Evolutionary conservation across 768 basidiomycete species (phyloP).

Genomic region (Exsudoporus frostii): DNA sequence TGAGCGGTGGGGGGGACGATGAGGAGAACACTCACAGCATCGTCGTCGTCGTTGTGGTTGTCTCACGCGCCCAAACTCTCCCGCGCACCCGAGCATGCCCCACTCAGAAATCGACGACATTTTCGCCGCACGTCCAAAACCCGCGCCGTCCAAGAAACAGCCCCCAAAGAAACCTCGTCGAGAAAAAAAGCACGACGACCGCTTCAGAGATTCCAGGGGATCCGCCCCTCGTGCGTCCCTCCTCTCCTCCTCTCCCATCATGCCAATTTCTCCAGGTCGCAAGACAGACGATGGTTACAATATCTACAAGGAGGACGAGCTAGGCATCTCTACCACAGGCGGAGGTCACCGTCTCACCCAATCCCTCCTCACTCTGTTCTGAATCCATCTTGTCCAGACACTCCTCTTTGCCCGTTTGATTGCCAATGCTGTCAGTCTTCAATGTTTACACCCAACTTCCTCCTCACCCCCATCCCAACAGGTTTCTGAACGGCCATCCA

Average conservation of each 20-base stretch:
- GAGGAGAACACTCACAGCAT: conserved; percentile 33
- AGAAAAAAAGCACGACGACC: conserved; percentile 37
- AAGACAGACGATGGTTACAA: conserved; percentile 78
- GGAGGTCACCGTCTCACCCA: conserved; percentile 55
- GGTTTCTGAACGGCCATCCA: conserved; percentile 23
- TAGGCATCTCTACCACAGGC: conserved; percentile 62
- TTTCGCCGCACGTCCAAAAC: conserved; percentile 63
- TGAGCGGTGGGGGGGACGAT: neutral
- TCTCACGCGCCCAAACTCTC: conserved; percentile 20
- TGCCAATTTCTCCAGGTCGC: conserved; percentile 47
- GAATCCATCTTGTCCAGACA: conserved; percentile 49
- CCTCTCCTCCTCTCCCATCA: conserved; percentile 3
- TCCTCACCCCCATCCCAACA: conserved; percentile 5
- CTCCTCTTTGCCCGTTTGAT: conserved; percentile 83
- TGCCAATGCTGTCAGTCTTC: conserved; percentile 75
- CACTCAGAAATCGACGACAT: conserved; percentile 86
- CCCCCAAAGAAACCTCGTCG: conserved; percentile 32
- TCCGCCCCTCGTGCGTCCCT: conserved; percentile 57
- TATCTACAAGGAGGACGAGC: conserved; percentile 81
- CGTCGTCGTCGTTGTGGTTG: conserved; percentile 14
- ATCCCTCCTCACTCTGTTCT: conserved; percentile 10
- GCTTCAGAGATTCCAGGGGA: conserved; percentile 76
- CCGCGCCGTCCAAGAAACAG: conserved; percentile 55
- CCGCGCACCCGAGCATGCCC: conserved; percentile 30
- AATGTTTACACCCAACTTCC: neutral